Percentiles rank a stretch among this genome's conserved stretches.
phyloP scores from a whole-genome alignment of 2,329 filamentous ascomycete species.

The Aspergillus tubingensis region DNA sequence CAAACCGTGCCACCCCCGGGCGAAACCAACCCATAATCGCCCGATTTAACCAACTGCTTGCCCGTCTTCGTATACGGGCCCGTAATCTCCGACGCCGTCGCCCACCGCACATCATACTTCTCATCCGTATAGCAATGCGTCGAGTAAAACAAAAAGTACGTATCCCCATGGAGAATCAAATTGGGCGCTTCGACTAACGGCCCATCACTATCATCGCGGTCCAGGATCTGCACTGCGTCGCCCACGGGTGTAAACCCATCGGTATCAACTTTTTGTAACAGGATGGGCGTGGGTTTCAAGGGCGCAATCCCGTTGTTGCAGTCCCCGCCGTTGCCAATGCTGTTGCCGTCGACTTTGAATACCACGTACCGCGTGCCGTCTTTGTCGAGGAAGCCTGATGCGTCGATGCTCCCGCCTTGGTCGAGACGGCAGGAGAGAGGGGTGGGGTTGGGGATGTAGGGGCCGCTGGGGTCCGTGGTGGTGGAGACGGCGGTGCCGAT shows the following conservation, averaged over 20 bases:
- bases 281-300: constrained; percentile 39
- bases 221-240: constrained; percentile 57
- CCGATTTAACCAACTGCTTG: constrained; percentile 37
- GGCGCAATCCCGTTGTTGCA: constrained; percentile 50
- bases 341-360: constrained; percentile 69
- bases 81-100: constrained; percentile 40
- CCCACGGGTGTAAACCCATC: constrained; percentile 59
- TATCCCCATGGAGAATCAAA: constrained; percentile 47
- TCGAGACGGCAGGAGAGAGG: constrained; percentile 57
- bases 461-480: constrained; percentile 47
- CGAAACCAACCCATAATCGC: constrained; percentile 31
- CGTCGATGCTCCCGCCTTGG: constrained; percentile 64
- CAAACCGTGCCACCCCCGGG: constrained; percentile 38
- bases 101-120: constrained; percentile 59
- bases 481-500: constrained; percentile 58
- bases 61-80: constrained; percentile 38
- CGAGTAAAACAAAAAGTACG: constrained; percentile 65
- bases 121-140: constrained; percentile 59
- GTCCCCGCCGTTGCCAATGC: constrained; percentile 49
- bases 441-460: constrained; percentile 51
- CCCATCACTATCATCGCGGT: constrained; percentile 64
- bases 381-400: constrained; percentile 60
- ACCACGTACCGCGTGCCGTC: constrained; percentile 59
- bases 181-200: constrained; percentile 65
- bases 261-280: constrained; percentile 42